phyloP scores from a whole-genome alignment of 768 basidiomycete genomes.

The Suillus tomentosus region DNA sequence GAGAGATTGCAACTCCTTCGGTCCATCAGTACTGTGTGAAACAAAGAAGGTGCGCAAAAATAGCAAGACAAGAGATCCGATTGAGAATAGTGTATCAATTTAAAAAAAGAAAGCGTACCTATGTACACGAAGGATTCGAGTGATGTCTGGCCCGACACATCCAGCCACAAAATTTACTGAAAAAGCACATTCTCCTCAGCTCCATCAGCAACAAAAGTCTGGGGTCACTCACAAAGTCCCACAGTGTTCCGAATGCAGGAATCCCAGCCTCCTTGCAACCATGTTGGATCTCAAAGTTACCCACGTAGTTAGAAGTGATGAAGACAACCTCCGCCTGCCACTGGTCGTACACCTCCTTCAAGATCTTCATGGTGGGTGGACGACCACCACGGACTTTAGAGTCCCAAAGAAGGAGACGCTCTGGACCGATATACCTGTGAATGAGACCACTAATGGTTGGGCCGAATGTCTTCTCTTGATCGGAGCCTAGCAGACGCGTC shows the following conservation, averaged over 20 bases:
- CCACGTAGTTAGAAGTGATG: constrained; percentile 79
- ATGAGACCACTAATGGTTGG: constrained; percentile 77
- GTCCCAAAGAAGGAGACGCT: constrained; percentile 78
- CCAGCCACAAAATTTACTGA: constrained; percentile 32
- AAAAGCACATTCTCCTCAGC: constrained; percentile 8
- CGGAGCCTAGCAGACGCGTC: constrained; percentile 52
- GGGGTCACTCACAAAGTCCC: constrained; percentile 56
- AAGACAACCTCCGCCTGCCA: constrained; percentile 84
- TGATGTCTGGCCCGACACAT: neutral
- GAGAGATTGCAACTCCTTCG: no score
- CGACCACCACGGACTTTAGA: constrained; percentile 72
- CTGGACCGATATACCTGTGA: constrained; percentile 68
- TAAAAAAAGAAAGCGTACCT: no score
- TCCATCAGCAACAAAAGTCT: constrained; percentile 7
- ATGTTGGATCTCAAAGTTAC: constrained; percentile 78
- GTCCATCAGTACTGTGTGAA: no score
- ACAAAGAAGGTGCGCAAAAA: no score
- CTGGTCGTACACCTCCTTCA: constrained; percentile 65
- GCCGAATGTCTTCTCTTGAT: constrained; percentile 84
- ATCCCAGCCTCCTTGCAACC: constrained; percentile 73
- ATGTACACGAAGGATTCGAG: no score
- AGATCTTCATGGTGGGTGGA: constrained; percentile 77
- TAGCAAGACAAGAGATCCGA: no score
- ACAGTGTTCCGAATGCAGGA: constrained; percentile 68
- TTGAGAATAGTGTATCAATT: no score